Percentiles rank a stretch among this genome's conserved stretches.
These are phyloP conservation scores for Blastobotrys indianensis DNA, from an alignment of 1,139 yeast species.

Conservation along the genomic window DNA sequence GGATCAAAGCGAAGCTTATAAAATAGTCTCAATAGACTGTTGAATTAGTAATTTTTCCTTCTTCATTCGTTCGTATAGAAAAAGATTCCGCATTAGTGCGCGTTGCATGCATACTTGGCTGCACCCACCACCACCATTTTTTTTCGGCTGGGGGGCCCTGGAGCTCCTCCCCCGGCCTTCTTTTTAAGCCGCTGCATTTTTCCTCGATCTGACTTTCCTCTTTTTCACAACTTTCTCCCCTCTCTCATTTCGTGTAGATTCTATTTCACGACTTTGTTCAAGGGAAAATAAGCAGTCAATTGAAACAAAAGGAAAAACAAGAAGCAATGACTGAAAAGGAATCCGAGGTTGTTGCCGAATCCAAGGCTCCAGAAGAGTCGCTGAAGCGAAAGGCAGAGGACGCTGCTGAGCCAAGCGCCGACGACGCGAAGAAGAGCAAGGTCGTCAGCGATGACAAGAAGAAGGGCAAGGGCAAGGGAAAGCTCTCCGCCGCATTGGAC, in stretches of 20 bases:
- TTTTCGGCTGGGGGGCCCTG: no score
- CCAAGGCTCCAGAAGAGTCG: slow-evolving; percentile 22
- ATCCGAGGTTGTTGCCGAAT: slow-evolving; percentile 20
- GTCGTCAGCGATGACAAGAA: slow-evolving; percentile 9
- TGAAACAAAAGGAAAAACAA: neutral
- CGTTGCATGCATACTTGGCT: no score
- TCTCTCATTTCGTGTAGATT: neutral
- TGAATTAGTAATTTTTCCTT: no score
- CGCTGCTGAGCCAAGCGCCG: slow-evolving; percentile 29
- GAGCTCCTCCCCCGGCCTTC: neutral
- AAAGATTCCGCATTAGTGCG: no score
- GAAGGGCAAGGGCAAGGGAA: slow-evolving; percentile 20
- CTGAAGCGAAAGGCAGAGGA: slow-evolving; percentile 21
- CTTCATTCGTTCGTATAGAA: no score
- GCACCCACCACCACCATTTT: no score
- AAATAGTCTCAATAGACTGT: no score
- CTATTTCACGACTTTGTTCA: no score
- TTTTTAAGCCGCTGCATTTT: neutral
- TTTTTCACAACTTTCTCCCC: neutral
- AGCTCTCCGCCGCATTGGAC: slow-evolving; percentile 12
- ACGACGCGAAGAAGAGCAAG: slow-evolving; percentile 27
- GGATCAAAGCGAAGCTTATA: no score
- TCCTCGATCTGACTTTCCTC: neutral
- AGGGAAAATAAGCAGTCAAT: neutral
- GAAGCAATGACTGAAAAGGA: slow-evolving; percentile 18